Evolutionary conservation across 1,284 basidiomycete genomes (phyloP).

Genomic region (Leccinum angustisporum): DNA sequence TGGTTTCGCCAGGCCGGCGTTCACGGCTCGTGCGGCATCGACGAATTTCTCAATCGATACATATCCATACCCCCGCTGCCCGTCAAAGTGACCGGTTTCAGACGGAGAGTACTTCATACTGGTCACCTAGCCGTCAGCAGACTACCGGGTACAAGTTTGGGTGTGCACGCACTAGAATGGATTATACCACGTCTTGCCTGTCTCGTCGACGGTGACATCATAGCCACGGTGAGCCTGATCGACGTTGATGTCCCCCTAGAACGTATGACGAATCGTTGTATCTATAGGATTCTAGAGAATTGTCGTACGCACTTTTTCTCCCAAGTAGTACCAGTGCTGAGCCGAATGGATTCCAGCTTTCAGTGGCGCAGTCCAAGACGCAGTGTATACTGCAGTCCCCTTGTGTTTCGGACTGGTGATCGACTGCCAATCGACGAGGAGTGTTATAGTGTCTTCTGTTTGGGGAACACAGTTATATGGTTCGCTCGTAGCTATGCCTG

Average conservation of each 20-base stretch:
- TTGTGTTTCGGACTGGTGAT: conserved; percentile 65
- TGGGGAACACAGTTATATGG: conserved; percentile 81
- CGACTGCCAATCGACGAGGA: conserved; percentile 91
- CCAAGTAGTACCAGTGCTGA: conserved; percentile 95
- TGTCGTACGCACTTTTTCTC: conserved; percentile 61
- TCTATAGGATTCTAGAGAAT: not conserved
- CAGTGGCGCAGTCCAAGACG: conserved; percentile 83
- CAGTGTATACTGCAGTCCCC: conserved; percentile 87
- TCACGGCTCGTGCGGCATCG: conserved; percentile 76
- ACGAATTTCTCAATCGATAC: conserved; percentile 92
- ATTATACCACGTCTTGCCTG: conserved; percentile 81
- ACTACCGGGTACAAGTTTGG: not conserved
- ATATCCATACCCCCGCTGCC: conserved; percentile 89
- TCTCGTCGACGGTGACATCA: conserved; percentile 81
- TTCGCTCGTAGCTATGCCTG: conserved; percentile 84
- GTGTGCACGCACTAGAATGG: conserved; percentile 78
- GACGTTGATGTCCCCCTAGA: conserved; percentile 83
- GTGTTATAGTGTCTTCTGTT: conserved; percentile 94
- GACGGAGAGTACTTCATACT: conserved; percentile 94
- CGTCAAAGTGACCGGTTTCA: conserved; percentile 89
- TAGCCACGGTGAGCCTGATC: conserved; percentile 94
- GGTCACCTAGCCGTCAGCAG: conserved; percentile 17
- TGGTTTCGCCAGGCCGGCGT: conserved; percentile 64
- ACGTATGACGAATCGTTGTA: conserved; percentile 1
- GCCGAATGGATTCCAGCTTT: conserved; percentile 81